A percentile compares a stretch with the other conserved stretches of the same genome.
phyloP scores from a whole-genome alignment of 1,284 basidiomycete genomes.

The Caloboletus firmus region DNA sequence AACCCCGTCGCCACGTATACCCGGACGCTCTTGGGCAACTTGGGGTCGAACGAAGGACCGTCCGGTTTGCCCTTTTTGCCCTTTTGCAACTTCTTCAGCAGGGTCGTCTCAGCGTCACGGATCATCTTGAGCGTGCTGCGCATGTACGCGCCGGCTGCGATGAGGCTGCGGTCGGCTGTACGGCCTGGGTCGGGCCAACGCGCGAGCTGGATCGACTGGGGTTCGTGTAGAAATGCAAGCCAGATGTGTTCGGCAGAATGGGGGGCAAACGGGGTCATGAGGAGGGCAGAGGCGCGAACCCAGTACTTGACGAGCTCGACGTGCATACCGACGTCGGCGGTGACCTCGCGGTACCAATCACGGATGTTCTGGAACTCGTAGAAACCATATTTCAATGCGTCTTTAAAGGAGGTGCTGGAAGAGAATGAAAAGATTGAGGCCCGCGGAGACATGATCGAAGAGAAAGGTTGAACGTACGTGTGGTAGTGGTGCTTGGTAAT shows the following conservation, averaged over 20 bases:
- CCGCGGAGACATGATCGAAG: neutral
- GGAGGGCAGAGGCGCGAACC: slow-evolving; percentile 79
- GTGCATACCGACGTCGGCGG: slow-evolving; percentile 90
- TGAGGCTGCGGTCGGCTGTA: slow-evolving; percentile 57
- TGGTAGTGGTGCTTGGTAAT: slow-evolving; percentile 80
- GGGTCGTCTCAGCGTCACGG: slow-evolving; percentile 81
- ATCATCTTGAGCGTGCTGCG: slow-evolving; percentile 84
- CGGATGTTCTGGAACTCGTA: slow-evolving; percentile 93
- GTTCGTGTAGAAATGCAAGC: slow-evolving; percentile 71
- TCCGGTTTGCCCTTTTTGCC: slow-evolving; percentile 50
- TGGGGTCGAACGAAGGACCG: slow-evolving; percentile 68
- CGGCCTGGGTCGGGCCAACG: slow-evolving; percentile 70
- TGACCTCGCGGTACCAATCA: slow-evolving; percentile 97
- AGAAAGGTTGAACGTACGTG: slow-evolving; percentile 52
- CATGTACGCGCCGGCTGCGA: slow-evolving; percentile 84
- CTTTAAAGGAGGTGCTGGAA: slow-evolving; percentile 88
- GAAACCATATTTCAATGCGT: slow-evolving; percentile 93
- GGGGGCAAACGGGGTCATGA: slow-evolving; percentile 88
- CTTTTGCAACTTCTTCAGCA: slow-evolving; percentile 77
- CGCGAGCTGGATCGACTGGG: slow-evolving; percentile 80
- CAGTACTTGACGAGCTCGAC: slow-evolving; percentile 74
- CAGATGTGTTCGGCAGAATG: slow-evolving; percentile 96
- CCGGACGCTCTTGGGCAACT: slow-evolving; percentile 81
- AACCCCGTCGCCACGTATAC: slow-evolving; percentile 90
- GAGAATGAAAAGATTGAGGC: slow-evolving; percentile 34